These are phyloP conservation scores for Malus hybrid DNA, from an alignment of 331 rosid genomes.

Conservation along the genomic window DNA sequence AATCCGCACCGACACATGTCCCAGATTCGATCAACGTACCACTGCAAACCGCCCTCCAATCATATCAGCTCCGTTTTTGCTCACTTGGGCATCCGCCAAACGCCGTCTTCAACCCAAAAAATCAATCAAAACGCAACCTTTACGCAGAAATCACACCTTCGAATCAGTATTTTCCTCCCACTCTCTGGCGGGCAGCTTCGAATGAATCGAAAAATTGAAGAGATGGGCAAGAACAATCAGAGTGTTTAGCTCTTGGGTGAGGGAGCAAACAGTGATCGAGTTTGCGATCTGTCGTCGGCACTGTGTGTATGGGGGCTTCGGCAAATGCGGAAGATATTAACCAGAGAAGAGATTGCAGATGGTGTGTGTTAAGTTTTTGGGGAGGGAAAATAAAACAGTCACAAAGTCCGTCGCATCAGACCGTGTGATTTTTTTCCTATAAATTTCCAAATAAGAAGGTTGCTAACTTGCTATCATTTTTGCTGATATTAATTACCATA, in stretches of 20 bases:
- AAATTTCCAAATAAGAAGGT: neutral
- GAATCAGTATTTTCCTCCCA: neutral
- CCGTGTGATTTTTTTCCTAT: neutral
- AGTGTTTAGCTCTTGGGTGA: neutral
- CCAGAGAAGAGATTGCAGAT: neutral
- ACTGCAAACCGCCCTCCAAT: neutral
- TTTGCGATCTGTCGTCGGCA: conserved; percentile 3
- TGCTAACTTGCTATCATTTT: neutral
- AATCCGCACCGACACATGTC: conserved; percentile 16
- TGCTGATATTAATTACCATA: neutral
- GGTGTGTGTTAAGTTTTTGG: neutral
- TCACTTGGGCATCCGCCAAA: conserved; percentile 5
- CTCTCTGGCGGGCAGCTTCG: conserved; percentile 1
- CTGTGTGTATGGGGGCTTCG: neutral
- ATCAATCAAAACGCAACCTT: neutral
- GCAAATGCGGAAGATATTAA: neutral
- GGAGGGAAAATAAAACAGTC: conserved; percentile 8
- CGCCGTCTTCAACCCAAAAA: neutral
- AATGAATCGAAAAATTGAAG: conserved; percentile 1
- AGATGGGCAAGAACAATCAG: conserved; percentile 1
- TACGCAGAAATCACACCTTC: neutral
- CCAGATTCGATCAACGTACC: conserved; percentile 22
- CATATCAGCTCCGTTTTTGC: conserved; percentile 1
- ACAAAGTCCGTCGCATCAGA: neutral
- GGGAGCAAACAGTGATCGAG: neutral